Evolutionary conservation across 192 early-diverging fungal genomes (phyloP), one percentile per base, ranked within the genome.

Genomic region (Powellomyces hirtus): DNA sequence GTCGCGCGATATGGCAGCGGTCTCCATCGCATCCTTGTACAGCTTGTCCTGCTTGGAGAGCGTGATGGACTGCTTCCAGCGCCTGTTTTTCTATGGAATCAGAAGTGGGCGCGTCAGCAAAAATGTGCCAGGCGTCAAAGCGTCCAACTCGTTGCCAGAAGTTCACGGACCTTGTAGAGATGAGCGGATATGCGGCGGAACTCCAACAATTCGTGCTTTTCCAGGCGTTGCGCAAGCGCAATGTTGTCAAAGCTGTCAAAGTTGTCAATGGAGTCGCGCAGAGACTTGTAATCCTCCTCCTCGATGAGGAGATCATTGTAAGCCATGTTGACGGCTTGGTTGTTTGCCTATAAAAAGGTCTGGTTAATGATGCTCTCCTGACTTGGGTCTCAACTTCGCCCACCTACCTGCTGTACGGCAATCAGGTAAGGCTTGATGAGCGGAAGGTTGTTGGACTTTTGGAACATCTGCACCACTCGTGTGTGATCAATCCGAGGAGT

Each of bases 11-110:
- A 90, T 89, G n/a, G 91, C 91, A 7, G 94, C 97, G 5, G 97
- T 98, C 61, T 95, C 94, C 92, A 99, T 99, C 1, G 95, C 95
- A 70, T 99, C 97, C 84, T 97, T 96, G 84, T 89, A 99, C 38
- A 98, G 87, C 65, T 92, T 85, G 78, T 99, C 96, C 80, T 97
- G 90, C 85, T 99, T 98, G 20, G 95, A 97, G 40, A 99, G 78
- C 13, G 88, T 83, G 73, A 99, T 90, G 27, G 94, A 96, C 74
- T 99, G 92, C 71, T 86, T 82, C 96, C 96, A 99, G 64, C 94
- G 90, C 79, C 93, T 94, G 84, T 95, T 95, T 73, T 86, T 90
- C 84, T 83, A 36, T 7, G 27, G 33, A 27, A 2, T 37, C 24
- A 27, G 58, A 7, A 49, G 69, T 1, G 8, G 40, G 8, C 40